These are phyloP conservation scores for Apiospora aurea DNA, from an alignment of 2,329 filamentous ascomycete species.

Conservation along the genomic window DNA sequence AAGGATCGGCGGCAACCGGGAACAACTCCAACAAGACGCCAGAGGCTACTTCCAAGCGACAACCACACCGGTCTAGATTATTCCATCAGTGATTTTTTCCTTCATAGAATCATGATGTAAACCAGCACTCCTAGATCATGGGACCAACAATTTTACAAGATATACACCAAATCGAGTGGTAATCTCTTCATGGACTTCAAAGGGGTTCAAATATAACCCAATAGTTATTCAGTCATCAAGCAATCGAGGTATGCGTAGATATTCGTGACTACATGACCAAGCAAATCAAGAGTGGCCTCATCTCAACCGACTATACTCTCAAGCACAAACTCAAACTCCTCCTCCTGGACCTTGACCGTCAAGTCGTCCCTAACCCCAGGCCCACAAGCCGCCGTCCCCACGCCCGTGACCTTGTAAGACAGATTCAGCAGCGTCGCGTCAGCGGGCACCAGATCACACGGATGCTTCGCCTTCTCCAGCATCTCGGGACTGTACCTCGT, in stretches of 20 bases:
- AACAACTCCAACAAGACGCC: no score
- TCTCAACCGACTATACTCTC: conserved; percentile 33
- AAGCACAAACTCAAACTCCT: conserved; percentile 51
- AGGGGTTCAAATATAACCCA: no score
- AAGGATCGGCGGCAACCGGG: background rate
- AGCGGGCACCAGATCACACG: conserved; percentile 33
- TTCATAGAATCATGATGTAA: no score
- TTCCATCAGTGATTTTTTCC: no score
- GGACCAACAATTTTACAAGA: background rate
- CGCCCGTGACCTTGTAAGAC: conserved; percentile 56
- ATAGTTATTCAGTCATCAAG: no score
- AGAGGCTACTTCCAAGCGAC: no score
- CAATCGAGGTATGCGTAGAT: background rate
- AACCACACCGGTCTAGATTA: no score
- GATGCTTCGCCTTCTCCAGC: conserved; percentile 28
- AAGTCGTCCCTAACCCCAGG: conserved; percentile 55
- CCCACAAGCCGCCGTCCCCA: conserved; percentile 58
- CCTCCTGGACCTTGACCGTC: conserved; percentile 49
- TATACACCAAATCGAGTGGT: background rate
- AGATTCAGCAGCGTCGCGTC: conserved; percentile 48
- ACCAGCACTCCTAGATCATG: no score
- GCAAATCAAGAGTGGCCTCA: background rate
- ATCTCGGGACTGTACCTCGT: conserved; percentile 25
- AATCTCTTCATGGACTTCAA: background rate
- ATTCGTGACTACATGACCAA: background rate